Base-by-base conservation (phyloP, 345 rosid genomes). In the Mangifera indica region DNA sequence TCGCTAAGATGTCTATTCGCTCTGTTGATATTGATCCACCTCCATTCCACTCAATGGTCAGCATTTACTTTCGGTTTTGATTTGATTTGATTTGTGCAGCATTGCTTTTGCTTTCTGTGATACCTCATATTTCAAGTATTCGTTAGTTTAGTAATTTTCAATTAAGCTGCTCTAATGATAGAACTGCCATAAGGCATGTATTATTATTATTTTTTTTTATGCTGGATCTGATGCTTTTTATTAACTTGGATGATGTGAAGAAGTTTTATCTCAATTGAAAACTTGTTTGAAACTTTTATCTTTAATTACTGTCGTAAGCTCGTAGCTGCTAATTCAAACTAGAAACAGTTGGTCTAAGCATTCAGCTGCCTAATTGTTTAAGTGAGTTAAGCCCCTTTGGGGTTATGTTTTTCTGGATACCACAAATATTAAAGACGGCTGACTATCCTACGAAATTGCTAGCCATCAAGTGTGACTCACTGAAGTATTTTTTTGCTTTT, bases 1-100 rank as follows among this genome's bases (percentile, higher is more conserved):
- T 91, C 69, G 89, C 92, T 29, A 91, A 85, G 90, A 89, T 89
- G 94, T 91, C 94, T 0, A 78, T 80, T 44, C 80, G 71, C 34
- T 81, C 81, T 56, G 55, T 89, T 12, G 74, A 69, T 84, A 79
- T 87, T 63, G 86, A 87, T 76, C 83, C 90, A 20, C 86, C 84
- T 73, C 82, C 88, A 7, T 29, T 86, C 62, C 87, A 82, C 73
- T 89, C 97, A 2, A 80, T 83, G 86, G 94, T 89, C 5, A 77
- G 64, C 32, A 75, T 76, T 76, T 51, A 69, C 48, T 66, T 61
- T 18, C 20, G 0, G 18, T 46, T 8, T 32, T 9, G 46, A 45
- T 49, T 59, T 9, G 46, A 45, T 49, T 59, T 72, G 61, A 42
- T 48, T 40, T 40, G 15, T 49, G 55, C 21, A 12, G n/a, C 53